A percentile compares a stretch with the other conserved stretches of the same genome.
Conservation (phyloP, 306 rosid genomes). For the Cucurbita pepo region DNA sequence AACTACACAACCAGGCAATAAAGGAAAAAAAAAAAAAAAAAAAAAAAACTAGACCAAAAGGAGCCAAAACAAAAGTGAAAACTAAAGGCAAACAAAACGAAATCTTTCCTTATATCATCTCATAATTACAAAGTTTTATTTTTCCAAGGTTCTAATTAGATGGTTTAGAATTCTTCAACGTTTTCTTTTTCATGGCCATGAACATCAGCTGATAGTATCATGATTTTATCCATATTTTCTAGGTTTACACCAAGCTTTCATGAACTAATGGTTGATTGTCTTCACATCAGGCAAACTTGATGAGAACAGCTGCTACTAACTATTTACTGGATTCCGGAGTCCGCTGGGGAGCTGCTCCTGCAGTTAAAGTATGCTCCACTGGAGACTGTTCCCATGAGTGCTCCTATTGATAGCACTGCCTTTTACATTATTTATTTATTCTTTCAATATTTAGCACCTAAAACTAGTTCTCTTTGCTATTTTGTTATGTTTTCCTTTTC, state of each 20-base stretch:
- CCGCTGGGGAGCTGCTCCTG: constrained; percentile 96
- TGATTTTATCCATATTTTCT: not conserved
- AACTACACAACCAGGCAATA: not conserved
- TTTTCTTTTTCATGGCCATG: not conserved
- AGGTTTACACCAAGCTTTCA: not conserved
- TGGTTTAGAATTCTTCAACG: not conserved
- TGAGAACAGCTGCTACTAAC: constrained; percentile 76
- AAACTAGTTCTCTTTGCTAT: not conserved
- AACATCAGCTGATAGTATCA: not conserved
- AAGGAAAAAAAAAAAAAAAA: no score
- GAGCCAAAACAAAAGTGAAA: not conserved
- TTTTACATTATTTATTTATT: not conserved
- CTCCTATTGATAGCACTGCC: not conserved
- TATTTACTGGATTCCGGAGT: constrained; percentile 83
- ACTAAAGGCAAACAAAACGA: not conserved
- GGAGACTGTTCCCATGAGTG: not conserved
- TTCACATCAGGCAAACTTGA: constrained; percentile 62
- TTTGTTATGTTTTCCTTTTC: not conserved
- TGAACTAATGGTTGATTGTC: constrained; percentile 1
- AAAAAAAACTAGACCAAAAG: not conserved
- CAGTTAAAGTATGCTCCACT: constrained; percentile 37
- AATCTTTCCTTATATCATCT: not conserved
- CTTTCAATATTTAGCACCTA: not conserved
- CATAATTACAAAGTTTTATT: not conserved
- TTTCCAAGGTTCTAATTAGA: not conserved